Evolutionary conservation across 202 grass and related monocot genomes (phyloP).

Genomic region (Schoenoplectus triqueter): DNA sequence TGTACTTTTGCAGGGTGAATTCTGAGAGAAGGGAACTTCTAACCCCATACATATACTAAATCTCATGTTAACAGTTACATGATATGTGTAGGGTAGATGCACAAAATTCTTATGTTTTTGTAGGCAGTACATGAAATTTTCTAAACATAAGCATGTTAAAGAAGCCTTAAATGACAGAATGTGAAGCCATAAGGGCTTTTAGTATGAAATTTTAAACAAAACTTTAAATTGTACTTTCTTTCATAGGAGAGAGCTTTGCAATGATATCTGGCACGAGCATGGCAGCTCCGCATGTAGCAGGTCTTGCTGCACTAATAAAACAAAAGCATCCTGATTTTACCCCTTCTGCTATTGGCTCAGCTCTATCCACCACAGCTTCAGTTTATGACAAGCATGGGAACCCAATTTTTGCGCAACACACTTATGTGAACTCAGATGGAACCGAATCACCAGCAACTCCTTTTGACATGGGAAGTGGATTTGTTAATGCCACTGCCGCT

Average conservation of each 20-base stretch:
- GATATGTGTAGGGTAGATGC: not conserved
- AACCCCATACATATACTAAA: not conserved
- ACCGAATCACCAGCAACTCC: slow-evolving; percentile 83
- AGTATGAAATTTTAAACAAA: not conserved
- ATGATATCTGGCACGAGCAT: slow-evolving; percentile 98
- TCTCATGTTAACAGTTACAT: not conserved
- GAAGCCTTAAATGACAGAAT: not conserved
- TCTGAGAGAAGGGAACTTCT: not conserved
- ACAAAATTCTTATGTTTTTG: not conserved
- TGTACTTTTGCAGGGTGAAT: not conserved
- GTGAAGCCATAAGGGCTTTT: not conserved
- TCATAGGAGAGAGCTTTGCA: slow-evolving; percentile 89
- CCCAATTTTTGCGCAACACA: slow-evolving; percentile 81
- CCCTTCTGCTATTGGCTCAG: slow-evolving; percentile 77
- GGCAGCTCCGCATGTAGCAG: slow-evolving; percentile 94
- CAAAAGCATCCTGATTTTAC: slow-evolving; percentile 86
- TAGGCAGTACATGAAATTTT: too few species aligned
- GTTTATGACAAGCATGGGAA: slow-evolving; percentile 69
- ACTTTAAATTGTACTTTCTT: slow-evolving; percentile 24
- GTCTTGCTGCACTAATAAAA: slow-evolving; percentile 92
- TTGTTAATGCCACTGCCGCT: slow-evolving; percentile 89
- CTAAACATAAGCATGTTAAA: not conserved
- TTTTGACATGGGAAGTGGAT: slow-evolving; percentile 97
- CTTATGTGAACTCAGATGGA: slow-evolving; percentile 74
- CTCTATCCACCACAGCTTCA: slow-evolving; percentile 77